phyloP scores from a whole-genome alignment of 2,329 filamentous ascomycete species.

The Paraphoma sp. region DNA sequence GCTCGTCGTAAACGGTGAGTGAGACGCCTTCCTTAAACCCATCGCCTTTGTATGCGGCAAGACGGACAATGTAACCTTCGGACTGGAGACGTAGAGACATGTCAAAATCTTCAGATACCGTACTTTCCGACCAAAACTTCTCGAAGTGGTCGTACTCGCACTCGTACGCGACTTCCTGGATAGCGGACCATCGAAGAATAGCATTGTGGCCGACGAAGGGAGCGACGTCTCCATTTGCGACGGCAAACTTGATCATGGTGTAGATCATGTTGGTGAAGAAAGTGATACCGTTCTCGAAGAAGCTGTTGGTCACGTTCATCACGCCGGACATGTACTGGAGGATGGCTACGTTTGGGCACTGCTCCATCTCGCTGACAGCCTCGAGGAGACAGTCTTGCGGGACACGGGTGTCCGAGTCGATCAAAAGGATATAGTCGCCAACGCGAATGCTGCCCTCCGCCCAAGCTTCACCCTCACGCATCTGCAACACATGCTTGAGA shows the following conservation, averaged over 20 bases:
- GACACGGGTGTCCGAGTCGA: slow-evolving; percentile 44
- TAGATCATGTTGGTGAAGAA: slow-evolving; percentile 84
- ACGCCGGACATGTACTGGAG: slow-evolving; percentile 74
- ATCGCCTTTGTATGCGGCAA: slow-evolving; percentile 71
- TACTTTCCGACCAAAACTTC: slow-evolving; percentile 76
- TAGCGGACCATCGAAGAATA: slow-evolving; percentile 72
- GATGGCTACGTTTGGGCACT: slow-evolving; percentile 77
- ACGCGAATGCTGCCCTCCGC: slow-evolving; percentile 86
- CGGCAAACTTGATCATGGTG: slow-evolving; percentile 72
- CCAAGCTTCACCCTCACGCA: slow-evolving; percentile 70
- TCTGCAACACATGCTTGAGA: slow-evolving; percentile 69
- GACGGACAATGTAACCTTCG: slow-evolving; percentile 70
- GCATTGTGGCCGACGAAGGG: slow-evolving; percentile 83
- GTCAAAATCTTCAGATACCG: slow-evolving; percentile 81
- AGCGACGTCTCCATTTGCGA: slow-evolving; percentile 74
- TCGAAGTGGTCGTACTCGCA: slow-evolving; percentile 58
- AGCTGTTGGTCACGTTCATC: slow-evolving; percentile 76
- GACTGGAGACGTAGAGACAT: slow-evolving; percentile 76
- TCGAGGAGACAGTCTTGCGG: slow-evolving; percentile 79
- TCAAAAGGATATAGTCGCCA: slow-evolving; percentile 81
- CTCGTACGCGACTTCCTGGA: slow-evolving; percentile 61
- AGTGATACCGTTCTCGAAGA: slow-evolving; percentile 78
- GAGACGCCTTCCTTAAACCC: slow-evolving; percentile 79
- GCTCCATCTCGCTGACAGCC: slow-evolving; percentile 82
- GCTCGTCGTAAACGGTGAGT: slow-evolving; percentile 74